These are phyloP conservation scores for Alternaria ethzedia DNA, from an alignment of 2,329 filamentous ascomycete species.

Conservation along the genomic window DNA sequence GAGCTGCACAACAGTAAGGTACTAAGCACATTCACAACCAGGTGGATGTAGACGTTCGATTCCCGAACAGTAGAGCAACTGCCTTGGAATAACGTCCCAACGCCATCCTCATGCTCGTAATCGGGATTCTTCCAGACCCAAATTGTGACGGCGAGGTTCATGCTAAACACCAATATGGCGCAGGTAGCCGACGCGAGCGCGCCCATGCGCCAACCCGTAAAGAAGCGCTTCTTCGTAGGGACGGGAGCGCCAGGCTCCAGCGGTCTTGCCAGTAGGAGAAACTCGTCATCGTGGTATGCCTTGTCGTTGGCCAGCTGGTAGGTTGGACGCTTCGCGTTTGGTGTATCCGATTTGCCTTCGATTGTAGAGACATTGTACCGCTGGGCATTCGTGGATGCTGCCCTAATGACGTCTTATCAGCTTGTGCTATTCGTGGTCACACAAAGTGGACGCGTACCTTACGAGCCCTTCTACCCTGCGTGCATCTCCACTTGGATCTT, in stretches of 20 bases:
- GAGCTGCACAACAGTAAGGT: slow-evolving; percentile 30
- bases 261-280: neutral
- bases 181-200: neutral
- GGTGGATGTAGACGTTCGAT: slow-evolving; percentile 43
- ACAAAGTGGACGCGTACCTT: neutral
- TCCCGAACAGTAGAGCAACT: neutral
- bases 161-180: neutral
- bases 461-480: neutral
- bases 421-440: neutral
- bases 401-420: neutral
- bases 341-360: neutral
- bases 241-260: neutral
- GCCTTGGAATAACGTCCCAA: neutral
- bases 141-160: neutral
- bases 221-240: neutral
- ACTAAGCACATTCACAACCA: slow-evolving; percentile 57
- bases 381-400: neutral
- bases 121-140: neutral
- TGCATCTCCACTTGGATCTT: neutral
- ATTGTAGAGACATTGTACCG: neutral
- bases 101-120: neutral
- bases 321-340: neutral
- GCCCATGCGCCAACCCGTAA: neutral
- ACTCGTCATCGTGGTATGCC: neutral
- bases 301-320: neutral